Base-by-base conservation (phyloP, 805 yeast species). In the Lipomyces sp. region DNA sequence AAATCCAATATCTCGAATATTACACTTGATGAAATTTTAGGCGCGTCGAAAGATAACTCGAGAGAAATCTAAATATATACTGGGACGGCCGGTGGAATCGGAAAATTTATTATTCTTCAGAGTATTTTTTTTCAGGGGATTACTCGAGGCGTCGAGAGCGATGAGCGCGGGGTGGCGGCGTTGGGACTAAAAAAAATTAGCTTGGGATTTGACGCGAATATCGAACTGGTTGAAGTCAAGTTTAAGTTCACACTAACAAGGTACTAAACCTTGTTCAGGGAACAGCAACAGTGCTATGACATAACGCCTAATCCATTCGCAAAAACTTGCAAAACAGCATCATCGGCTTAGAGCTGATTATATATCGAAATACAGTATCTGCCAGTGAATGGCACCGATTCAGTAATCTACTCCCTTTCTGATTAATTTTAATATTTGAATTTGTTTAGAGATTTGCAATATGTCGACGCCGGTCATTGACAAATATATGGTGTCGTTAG, bases 401-500 rank as follows among this genome's bases (percentile, higher is more conserved):
- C n/a, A 15, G 18, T 42, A 11, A 15, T 15, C 6, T 11, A 24
- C 10, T n/a, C 48, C 48, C 10, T 5, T n/a, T 4, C 3, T 4
- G 18, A 2, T 6, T 24, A 42, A 42, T 2, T 5, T n/a, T n/a
- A 4, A 15, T 42, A 42, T 42, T 37, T 42, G 48, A 18, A n/a
- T 42, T n/a, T 42, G 18, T 42, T 42, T 11, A 42, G 35, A 3
- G 42, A 24, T 24, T 4, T 11, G 39, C 13, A 37, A 32, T 29
- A 67, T 68, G 68, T 53, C 64, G 51, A 58, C 42, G 48, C 42
- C 45, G 15, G n/a, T 55, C 8, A 60, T 68, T 35, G 68, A 68
- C 29, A 50, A 57, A 53, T 67, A 67, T 29, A 34, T 68, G 15
- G 61, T 68, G 30, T 34, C 60, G 8, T 53, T 67, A 1, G 66